phyloP scores from a whole-genome alignment of 164 flowering plant genomes.

The Kingdonia uniflora region DNA sequence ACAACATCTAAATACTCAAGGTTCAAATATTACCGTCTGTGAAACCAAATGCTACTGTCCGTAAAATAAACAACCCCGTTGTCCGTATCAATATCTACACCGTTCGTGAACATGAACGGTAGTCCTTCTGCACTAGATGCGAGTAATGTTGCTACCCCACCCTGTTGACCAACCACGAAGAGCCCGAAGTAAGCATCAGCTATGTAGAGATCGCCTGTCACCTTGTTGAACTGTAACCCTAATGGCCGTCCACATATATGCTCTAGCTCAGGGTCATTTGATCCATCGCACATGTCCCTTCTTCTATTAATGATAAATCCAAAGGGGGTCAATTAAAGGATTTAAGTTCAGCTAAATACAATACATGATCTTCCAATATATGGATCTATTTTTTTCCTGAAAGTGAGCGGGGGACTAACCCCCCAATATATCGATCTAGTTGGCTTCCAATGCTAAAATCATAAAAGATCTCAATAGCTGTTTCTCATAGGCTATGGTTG shows the following conservation, averaged over 20 bases:
- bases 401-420: no score
- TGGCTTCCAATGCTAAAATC: no score
- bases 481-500: no score
- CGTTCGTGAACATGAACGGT: constrained; percentile 5
- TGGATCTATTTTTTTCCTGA: no score
- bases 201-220: constrained; percentile 10
- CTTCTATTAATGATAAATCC: neutral
- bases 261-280: neutral
- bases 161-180: constrained; percentile 3
- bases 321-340: no score
- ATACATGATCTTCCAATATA: no score
- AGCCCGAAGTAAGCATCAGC: constrained; percentile 20
- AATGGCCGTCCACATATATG: constrained; percentile 9
- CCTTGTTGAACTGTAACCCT: constrained; percentile 8
- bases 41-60: constrained; percentile 15
- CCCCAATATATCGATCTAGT: no score
- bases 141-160: constrained; percentile 9
- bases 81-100: constrained; percentile 11
- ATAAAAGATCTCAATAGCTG: no score
- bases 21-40: constrained; percentile 5
- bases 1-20: no score
- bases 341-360: no score
- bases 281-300: constrained; percentile 5
- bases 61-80: constrained; percentile 20
- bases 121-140: constrained; percentile 9